Evolutionary conservation across 2,329 filamentous ascomycete species (phyloP), one percentile per base, ranked within the genome.

Genomic region (Trichophyton verrucosum): DNA sequence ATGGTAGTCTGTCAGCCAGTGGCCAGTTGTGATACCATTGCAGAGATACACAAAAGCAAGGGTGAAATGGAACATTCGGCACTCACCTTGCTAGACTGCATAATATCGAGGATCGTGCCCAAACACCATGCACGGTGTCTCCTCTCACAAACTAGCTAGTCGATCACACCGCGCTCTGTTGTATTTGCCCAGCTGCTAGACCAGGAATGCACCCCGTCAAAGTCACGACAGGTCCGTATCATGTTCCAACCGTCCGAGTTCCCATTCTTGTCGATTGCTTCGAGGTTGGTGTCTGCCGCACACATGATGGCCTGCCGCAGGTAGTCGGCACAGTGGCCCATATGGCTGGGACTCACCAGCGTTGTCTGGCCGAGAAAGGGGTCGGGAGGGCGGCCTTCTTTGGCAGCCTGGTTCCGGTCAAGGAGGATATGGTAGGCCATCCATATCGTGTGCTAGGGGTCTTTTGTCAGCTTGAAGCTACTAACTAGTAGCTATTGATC

Each of bases 271-370:
- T 42, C 40, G 40, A 13, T 13, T 13, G 11, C 8, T 38, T 66
- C 64, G 22, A 65, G 57, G 30, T 62, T 66, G 36, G 63, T 61
- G 51, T 66, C 65, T 8, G 62, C 61, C 40, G 60, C 55, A 42
- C 64, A 65, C 38, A 63, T 59, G 13, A 66, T 36, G 11, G 61
- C 62, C 56, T 66, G 64, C 15, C 64, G 59, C 20, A 65, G 42
- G 51, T 61, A 61, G 36, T 61, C 59, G 33, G 57, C 56, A 38
- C 59, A 61, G 36, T 61, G 24, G 15, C 42, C 59, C 27, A 58
- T 44, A 38, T 61, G 59, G 30, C n/a, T n/a, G n/a, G 40, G 40
- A 3, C n/a, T 42, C n/a, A 42, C n/a, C 11, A 42, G 11, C n/a
- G 40, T n/a, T 42, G 40, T 42, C 40, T 42, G 40, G n/a, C 40